Conservation (phyloP, 345 rosid species). For the Camelina laxa region DNA sequence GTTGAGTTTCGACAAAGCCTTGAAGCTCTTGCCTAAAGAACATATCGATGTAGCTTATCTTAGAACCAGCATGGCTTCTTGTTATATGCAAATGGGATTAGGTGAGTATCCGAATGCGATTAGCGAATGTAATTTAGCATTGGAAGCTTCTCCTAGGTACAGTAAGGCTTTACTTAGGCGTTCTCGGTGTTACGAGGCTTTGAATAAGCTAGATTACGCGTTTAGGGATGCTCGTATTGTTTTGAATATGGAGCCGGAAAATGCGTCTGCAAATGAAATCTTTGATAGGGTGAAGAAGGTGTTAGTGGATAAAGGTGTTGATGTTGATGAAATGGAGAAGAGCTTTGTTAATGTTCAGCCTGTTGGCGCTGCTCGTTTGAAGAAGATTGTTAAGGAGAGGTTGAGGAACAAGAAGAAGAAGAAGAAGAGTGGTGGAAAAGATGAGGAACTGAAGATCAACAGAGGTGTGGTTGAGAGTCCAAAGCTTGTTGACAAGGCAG, state of each 20-base stretch:
- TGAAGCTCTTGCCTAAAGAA: conserved; percentile 79
- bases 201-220: conserved; percentile 88
- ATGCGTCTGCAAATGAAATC: conserved; percentile 70
- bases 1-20: conserved; percentile 88
- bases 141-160: conserved; percentile 89
- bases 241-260: conserved; percentile 81
- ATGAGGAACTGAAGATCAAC: conserved; percentile 41
- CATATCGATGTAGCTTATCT: conserved; percentile 87
- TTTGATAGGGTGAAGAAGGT: conserved; percentile 68
- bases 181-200: conserved; percentile 80
- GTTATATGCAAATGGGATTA: conserved; percentile 95
- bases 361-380: conserved; percentile 46
- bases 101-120: conserved; percentile 97
- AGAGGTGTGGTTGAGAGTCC: conserved; percentile 45
- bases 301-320: conserved; percentile 69
- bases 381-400: conserved; percentile 70
- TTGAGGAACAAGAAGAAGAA: conserved; percentile 56
- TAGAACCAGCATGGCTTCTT: conserved; percentile 83
- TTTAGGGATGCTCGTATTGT: conserved; percentile 83
- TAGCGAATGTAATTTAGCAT: conserved; percentile 80
- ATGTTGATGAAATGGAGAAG: conserved; percentile 68
- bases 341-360: conserved; percentile 51
- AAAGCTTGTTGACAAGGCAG: conserved; percentile 21
- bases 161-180: conserved; percentile 86
- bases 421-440: conserved; percentile 43